A percentile compares a stretch with the other conserved stretches of the same genome.
Evolutionary conservation across 176 grass and related monocot species (phyloP).

Genomic region (Avena eriantha): DNA sequence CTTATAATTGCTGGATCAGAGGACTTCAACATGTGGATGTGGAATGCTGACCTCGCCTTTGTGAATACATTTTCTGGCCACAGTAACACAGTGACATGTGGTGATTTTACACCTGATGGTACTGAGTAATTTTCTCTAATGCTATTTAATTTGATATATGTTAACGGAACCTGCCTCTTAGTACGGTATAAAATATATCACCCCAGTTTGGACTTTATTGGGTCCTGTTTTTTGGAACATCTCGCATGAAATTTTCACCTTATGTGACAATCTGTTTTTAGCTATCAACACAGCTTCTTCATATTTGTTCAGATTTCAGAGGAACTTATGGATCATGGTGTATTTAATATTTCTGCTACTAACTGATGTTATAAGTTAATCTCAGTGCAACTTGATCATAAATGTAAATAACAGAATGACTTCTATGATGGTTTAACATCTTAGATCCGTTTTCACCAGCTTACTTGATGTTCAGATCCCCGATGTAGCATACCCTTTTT

Average conservation of each 20-base stretch:
- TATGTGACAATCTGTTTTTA: not conserved
- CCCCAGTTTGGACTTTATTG: not conserved
- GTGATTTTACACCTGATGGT: slow-evolving; percentile 57
- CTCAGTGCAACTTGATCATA: not conserved
- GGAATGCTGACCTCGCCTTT: slow-evolving; percentile 68
- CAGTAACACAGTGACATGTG: slow-evolving; percentile 79
- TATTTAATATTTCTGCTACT: slow-evolving; percentile 2
- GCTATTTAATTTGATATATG: not conserved
- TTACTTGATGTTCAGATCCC: slow-evolving; percentile 2
- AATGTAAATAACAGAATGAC: slow-evolving; percentile 4
- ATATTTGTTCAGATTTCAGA: not conserved
- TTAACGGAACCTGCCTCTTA: not conserved
- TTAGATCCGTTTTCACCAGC: not conserved
- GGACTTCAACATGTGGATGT: slow-evolving; percentile 87
- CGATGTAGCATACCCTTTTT: not conserved
- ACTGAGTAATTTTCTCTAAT: slow-evolving; percentile 10
- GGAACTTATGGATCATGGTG: not conserved
- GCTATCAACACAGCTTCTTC: slow-evolving; percentile 13
- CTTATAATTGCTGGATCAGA: slow-evolving; percentile 86
- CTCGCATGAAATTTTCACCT: not conserved
- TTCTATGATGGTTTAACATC: slow-evolving; percentile 4
- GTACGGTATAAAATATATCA: not conserved
- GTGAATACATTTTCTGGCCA: slow-evolving; percentile 81
- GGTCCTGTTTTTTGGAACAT: not conserved
- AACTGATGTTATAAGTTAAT: not conserved